Percentiles rank a stretch among this genome's conserved stretches.
phyloP scores from a whole-genome alignment of 2,329 filamentous ascomycete genomes.

The Fusarium irregulare region DNA sequence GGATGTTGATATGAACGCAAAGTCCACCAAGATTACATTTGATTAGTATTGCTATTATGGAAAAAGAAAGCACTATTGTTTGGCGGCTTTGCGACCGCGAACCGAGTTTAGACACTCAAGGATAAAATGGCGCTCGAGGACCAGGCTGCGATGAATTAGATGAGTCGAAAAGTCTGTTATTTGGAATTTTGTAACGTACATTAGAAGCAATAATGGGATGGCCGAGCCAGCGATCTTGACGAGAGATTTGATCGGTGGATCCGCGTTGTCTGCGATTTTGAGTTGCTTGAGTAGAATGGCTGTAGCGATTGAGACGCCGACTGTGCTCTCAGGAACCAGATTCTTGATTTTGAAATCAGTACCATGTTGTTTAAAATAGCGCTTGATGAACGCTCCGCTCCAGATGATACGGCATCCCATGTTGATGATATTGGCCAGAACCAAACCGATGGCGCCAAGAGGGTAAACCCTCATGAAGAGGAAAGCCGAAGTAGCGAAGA shows the following conservation, averaged over 20 bases:
- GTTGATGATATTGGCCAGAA: constrained; percentile 89
- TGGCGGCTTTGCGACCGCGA: constrained; percentile 48
- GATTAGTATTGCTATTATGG: constrained; percentile 59
- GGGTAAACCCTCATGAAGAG: constrained; percentile 76
- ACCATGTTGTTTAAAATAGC: constrained; percentile 67
- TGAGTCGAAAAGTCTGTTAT: constrained; percentile 28
- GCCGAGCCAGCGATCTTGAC: constrained; percentile 63
- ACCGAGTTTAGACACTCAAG: constrained; percentile 62
- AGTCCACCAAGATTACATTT: constrained; percentile 92
- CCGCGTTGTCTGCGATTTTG: constrained; percentile 39
- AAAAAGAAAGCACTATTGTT: constrained; percentile 39
- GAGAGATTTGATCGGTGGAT: constrained; percentile 51
- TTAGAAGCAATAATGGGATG: constrained; percentile 62
- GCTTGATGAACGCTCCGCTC: constrained; percentile 78
- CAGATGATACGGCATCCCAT: constrained; percentile 88
- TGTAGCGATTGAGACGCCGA: constrained; percentile 46
- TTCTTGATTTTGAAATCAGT: constrained; percentile 45
- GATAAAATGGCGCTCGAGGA: constrained; percentile 66
- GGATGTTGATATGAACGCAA: constrained; percentile 84
- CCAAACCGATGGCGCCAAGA: constrained; percentile 82
- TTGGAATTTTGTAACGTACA: constrained; percentile 64
- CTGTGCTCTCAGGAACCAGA: constrained; percentile 46
- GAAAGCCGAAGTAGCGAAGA: constrained; percentile 80
- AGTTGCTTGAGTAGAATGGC: constrained; percentile 45
- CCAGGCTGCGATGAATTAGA: constrained; percentile 57